phyloP scores from a whole-genome alignment of 371 early-diverging fungal species.

The Rhizopus stolonifer region DNA sequence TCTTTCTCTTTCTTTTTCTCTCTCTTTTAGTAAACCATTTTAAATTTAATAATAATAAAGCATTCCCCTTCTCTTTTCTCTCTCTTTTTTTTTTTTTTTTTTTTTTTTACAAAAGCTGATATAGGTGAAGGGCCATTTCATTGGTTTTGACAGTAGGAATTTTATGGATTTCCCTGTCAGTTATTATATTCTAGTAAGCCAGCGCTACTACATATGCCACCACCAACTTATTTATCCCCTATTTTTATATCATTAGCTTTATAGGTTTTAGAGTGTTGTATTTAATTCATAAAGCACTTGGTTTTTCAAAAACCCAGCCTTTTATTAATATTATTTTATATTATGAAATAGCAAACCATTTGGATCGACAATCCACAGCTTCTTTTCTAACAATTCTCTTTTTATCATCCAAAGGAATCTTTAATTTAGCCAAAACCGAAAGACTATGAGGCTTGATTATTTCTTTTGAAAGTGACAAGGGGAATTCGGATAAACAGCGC shows the following conservation, averaged over 20 bases:
- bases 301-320: too few species aligned
- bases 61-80: not conserved
- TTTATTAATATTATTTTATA: too few species aligned
- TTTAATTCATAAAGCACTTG: too few species aligned
- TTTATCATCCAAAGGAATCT: slow-evolving; percentile 74
- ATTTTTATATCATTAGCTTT: too few species aligned
- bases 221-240: too few species aligned
- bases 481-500: slow-evolving; percentile 66
- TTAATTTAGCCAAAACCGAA: slow-evolving; percentile 63
- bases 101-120: not conserved
- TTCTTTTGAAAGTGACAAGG: slow-evolving; percentile 60
- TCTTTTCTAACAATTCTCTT: slow-evolving; percentile 87
- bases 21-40: not conserved
- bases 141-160: too few species aligned
- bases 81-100: not conserved
- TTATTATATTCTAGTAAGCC: too few species aligned
- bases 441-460: slow-evolving; percentile 62
- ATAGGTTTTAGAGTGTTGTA: too few species aligned
- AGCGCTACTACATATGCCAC: too few species aligned
- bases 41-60: not conserved
- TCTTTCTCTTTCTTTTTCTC: not conserved
- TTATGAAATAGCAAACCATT: slow-evolving; percentile 67
- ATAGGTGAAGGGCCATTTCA: not conserved
- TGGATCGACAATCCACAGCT: slow-evolving; percentile 82
- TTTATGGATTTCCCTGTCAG: too few species aligned